phyloP scores from a whole-genome alignment of 1,284 basidiomycete genomes.

The Trichosporon sp. region DNA sequence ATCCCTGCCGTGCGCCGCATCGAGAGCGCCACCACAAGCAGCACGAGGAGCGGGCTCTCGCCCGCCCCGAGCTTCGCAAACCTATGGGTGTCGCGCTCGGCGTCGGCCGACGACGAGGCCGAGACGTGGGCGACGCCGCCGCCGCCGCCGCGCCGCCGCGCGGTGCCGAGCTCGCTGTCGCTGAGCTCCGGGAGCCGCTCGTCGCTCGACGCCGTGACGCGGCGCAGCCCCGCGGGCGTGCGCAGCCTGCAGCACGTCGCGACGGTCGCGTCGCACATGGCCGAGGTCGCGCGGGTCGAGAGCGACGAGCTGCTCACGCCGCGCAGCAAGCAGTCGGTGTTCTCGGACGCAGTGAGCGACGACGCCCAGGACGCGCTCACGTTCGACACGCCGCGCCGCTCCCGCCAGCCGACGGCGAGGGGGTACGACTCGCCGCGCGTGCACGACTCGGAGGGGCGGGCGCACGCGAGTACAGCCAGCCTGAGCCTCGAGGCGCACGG shows the following conservation, averaged over 20 bases:
- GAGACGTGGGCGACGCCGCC: background rate
- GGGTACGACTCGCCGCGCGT: background rate
- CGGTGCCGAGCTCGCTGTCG: background rate
- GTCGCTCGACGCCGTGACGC: background rate
- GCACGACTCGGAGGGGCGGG: background rate
- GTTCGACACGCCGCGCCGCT: background rate
- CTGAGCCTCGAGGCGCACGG: background rate
- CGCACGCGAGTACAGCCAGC: background rate
- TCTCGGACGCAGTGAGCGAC: background rate
- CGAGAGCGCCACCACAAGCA: background rate
- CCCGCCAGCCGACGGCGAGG: background rate
- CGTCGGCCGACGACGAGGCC: background rate
- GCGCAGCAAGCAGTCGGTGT: background rate
- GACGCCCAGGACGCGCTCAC: background rate
- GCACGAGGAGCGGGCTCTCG: background rate
- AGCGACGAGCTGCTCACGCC: background rate
- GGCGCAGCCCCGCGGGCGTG: background rate
- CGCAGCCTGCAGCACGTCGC: background rate
- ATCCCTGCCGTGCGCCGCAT: background rate
- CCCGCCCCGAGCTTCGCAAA: background rate
- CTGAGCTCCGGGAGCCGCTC: background rate
- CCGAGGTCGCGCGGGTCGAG: background rate
- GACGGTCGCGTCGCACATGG: background rate
- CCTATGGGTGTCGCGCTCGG: background rate
- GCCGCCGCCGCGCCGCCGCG: background rate